phyloP scores from a whole-genome alignment of 805 yeast species.

The Teunomyces atbi region DNA sequence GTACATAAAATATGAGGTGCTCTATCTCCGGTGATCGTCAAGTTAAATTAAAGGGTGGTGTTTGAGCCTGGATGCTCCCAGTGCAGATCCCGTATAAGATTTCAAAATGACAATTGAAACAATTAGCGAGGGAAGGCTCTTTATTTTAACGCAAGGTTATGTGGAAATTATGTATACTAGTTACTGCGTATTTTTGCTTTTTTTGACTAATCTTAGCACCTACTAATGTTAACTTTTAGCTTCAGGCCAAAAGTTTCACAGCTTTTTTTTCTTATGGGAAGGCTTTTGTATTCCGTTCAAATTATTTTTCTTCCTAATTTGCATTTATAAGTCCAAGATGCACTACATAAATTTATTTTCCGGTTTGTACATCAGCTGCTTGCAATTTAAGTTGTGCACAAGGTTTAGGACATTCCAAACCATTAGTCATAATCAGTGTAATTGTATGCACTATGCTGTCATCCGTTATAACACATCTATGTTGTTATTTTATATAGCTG shows the following conservation, averaged over 20 bases:
- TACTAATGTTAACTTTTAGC: not conserved
- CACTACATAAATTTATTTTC: not conserved
- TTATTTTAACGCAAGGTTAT: not conserved
- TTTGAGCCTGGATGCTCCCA: not conserved
- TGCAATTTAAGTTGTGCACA: not conserved
- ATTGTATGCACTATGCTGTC: not conserved
- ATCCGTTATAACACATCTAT: not conserved
- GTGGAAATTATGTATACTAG: not conserved
- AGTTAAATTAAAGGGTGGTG: not conserved
- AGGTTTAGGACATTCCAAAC: not conserved
- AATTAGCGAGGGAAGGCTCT: not conserved
- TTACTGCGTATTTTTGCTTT: not conserved
- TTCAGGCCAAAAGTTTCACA: not conserved
- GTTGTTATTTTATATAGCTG: too few species aligned
- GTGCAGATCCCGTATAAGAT: too few species aligned
- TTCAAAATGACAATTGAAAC: too few species aligned
- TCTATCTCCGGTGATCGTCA: not conserved
- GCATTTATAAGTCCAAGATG: not conserved
- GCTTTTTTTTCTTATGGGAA: not conserved
- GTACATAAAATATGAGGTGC: not conserved
- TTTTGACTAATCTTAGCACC: not conserved
- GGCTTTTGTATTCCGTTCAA: not conserved
- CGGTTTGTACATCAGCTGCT: not conserved
- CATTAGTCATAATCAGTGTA: not conserved
- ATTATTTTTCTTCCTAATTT: not conserved